phyloP scores from a whole-genome alignment of 139 green algal species.

The Chlorella sp. region DNA sequence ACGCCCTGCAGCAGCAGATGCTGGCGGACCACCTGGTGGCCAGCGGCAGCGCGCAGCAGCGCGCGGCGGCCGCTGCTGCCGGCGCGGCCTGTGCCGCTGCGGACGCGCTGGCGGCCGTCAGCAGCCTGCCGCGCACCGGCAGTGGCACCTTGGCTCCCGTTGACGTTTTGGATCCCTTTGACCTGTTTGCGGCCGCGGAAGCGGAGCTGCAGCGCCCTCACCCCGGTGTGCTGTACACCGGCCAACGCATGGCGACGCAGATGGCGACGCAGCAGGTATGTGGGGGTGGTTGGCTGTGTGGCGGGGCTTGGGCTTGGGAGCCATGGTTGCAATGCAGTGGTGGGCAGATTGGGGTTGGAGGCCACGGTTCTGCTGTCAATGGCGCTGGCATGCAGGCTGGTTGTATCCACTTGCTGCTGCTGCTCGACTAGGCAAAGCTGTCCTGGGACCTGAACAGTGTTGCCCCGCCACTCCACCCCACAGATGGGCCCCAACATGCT shows the following conservation, averaged over 20 bases:
- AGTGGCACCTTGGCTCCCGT: too few relatives aligned
- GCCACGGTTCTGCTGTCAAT: too few relatives aligned
- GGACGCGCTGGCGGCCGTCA: not conserved
- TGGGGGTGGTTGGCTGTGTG: too few relatives aligned
- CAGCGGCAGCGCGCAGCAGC: too few relatives aligned
- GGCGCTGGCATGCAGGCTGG: not conserved
- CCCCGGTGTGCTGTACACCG: constrained; percentile 28
- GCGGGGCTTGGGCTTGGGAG: not conserved
- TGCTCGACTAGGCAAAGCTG: not conserved
- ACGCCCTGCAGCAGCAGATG: too few relatives aligned
- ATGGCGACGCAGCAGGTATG: constrained; percentile 13
- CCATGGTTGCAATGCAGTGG: too few relatives aligned
- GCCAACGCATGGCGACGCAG: constrained; percentile 24
- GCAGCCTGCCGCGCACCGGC: not conserved
- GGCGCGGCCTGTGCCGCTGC: not conserved
- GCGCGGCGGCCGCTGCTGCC: too few relatives aligned
- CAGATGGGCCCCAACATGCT: too few relatives aligned
- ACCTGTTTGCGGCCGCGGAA: not conserved
- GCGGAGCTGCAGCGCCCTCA: constrained; percentile 1
- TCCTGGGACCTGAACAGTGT: not conserved
- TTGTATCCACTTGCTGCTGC: not conserved
- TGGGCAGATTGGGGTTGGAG: too few relatives aligned
- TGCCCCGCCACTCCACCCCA: not conserved
- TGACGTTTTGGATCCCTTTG: constrained; percentile 1
- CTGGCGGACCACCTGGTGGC: too few relatives aligned